A percentile compares a stretch with the other conserved stretches of the same genome.
These are phyloP conservation scores for Alternaria sp. DNA, from an alignment of 2,329 filamentous ascomycete species.

Conservation along the genomic window DNA sequence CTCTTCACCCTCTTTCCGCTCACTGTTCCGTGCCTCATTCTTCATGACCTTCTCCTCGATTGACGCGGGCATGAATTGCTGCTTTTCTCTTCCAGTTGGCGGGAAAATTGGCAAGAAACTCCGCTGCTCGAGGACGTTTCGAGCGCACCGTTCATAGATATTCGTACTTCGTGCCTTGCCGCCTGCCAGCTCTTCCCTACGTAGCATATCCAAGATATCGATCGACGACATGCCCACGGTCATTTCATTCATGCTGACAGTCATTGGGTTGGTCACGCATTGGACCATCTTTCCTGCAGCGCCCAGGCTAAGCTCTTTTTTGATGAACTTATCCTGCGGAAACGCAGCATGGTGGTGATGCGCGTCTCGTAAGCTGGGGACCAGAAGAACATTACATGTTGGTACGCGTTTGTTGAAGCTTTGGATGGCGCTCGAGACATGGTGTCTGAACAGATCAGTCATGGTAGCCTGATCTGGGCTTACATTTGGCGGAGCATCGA, in stretches of 20 bases:
- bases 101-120: constrained; percentile 93
- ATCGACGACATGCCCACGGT: constrained; percentile 82
- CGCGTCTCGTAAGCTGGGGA: constrained; percentile 82
- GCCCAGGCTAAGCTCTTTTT: constrained; percentile 75
- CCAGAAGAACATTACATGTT: constrained; percentile 78
- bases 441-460: constrained; percentile 79
- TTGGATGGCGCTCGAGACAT: constrained; percentile 76
- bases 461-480: constrained; percentile 77
- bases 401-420: constrained; percentile 74
- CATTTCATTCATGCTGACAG: constrained; percentile 84
- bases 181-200: constrained; percentile 72
- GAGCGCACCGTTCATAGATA: constrained; percentile 72
- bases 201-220: constrained; percentile 82
- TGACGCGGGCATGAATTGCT: constrained; percentile 61
- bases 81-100: constrained; percentile 70
- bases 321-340: constrained; percentile 76
- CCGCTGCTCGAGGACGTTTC: constrained; percentile 84
- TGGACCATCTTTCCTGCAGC: constrained; percentile 65
- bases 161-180: constrained; percentile 64
- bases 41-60: constrained; percentile 61
- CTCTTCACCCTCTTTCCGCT: constrained; percentile 39
- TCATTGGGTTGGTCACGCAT: constrained; percentile 89
- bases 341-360: constrained; percentile 85
- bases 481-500: constrained; percentile 51
- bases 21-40: constrained; percentile 42